Evolutionary conservation across 495 filamentous ascomycete genomes (phyloP), one percentile per base, ranked within the genome.

Genomic region (Lophium mytilinum): DNA sequence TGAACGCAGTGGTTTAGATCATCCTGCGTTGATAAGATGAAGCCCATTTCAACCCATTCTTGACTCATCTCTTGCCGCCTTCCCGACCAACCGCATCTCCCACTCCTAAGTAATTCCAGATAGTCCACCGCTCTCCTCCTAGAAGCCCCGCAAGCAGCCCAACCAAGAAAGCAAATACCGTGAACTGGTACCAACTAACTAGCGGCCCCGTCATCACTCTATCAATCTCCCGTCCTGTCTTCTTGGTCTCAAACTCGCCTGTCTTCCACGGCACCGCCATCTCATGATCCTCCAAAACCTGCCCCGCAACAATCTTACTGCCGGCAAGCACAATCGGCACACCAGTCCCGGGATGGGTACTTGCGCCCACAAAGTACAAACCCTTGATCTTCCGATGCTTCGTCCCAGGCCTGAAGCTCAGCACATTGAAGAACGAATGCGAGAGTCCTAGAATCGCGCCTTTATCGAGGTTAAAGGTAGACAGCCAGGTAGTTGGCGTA

Each of bases 361-460:
- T 81, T 0, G 84, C 84, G 14, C 85, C 85, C 0, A 87, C 85
- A 66, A 88, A 87, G 60, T 83, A 84, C 45, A 78, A 62, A 8
- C 73, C 68, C 10, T 71, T 53, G 21, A 86, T 73, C 5, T 57
- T 68, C 7, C 69, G 53, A 39, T 82, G 80, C 55, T 72, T 72
- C 5, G 80, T 85, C 47, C 71, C 69, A 0, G 85, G 85, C 2
- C 85, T 69, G 71, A 87, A 88, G 18, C 72, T 70, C 2, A 87
- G 66, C 19, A 88, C 85, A 64, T 88, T 88, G 66, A 85, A 83
- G 71, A 88, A 88, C 30, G 71, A 74, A 70, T 88, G 85, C 17
- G 74, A 76, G 19, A 88, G 69, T 0, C 85, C 85, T 0, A 88
- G 71, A 57, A 87, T 88, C 9, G 83, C 82, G 7, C 85, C 85